These are phyloP conservation scores for Orychophragmus violaceus DNA, from an alignment of 345 rosid species.

Conservation along the genomic window DNA sequence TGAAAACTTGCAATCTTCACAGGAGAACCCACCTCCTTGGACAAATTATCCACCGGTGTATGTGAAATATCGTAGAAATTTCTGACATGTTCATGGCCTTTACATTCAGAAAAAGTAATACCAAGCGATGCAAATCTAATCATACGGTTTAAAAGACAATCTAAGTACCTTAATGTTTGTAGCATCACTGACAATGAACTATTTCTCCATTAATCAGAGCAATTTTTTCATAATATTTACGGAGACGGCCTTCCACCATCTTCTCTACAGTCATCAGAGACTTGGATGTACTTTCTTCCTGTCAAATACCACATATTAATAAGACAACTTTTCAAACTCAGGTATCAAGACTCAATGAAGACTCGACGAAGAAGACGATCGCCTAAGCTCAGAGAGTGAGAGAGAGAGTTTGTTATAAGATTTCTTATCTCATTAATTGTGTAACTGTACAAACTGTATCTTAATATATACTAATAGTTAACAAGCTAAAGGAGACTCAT, in stretches of 20 bases:
- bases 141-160: neutral
- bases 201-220: constrained; percentile 85
- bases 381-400: no score
- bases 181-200: constrained; percentile 65
- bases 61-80: constrained; percentile 21
- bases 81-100: neutral
- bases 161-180: constrained; percentile 63
- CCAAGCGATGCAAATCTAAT: no score
- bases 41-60: constrained; percentile 57
- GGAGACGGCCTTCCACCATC: constrained; percentile 94
- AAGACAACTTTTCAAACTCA: neutral
- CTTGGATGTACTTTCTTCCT: constrained; percentile 87
- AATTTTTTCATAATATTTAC: constrained; percentile 87
- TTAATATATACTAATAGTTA: no score
- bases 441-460: no score
- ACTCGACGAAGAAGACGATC: no score
- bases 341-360: no score
- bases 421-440: no score
- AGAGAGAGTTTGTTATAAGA: no score
- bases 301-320: constrained; percentile 26
- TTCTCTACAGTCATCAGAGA: constrained; percentile 71
- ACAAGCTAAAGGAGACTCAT: no score
- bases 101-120: neutral
- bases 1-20: constrained; percentile 72
- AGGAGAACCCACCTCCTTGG: constrained; percentile 70